A percentile compares a stretch with the other conserved stretches of the same genome.
Evolutionary conservation across 305 asterid genomes (phyloP).

Genomic region (Fraxinus latifolia): DNA sequence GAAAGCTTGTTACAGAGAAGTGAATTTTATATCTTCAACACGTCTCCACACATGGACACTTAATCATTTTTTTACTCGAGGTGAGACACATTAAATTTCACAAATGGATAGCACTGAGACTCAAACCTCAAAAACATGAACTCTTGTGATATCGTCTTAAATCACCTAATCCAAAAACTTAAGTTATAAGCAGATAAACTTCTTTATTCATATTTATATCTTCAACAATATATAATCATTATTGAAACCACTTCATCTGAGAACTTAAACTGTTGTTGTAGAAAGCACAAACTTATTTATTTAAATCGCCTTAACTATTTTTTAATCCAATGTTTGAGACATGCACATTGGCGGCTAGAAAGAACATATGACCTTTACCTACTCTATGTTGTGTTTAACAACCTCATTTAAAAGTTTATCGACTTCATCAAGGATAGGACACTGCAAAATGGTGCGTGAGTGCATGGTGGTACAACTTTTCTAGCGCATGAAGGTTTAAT

Average conservation of each 20-base stretch:
- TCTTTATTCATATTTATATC: not conserved
- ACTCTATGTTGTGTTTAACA: not conserved
- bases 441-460: not conserved
- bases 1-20: not conserved
- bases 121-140: not conserved
- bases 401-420: not conserved
- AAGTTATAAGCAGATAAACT: not conserved
- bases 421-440: not conserved
- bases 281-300: not conserved
- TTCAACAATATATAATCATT: not conserved
- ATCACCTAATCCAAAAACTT: not conserved
- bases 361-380: not conserved
- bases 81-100: not conserved
- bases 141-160: not conserved
- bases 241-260: not conserved
- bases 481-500: conserved; percentile 6
- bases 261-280: not conserved
- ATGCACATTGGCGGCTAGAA: not conserved
- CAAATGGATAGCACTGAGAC: not conserved
- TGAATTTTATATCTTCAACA: not conserved
- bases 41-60: not conserved
- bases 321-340: not conserved
- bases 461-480: not conserved
- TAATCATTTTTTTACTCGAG: not conserved
- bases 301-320: not conserved